These are phyloP conservation scores for Blattamonas nauphoetae DNA, from an alignment of 78 protist species.

Conservation along the genomic window DNA sequence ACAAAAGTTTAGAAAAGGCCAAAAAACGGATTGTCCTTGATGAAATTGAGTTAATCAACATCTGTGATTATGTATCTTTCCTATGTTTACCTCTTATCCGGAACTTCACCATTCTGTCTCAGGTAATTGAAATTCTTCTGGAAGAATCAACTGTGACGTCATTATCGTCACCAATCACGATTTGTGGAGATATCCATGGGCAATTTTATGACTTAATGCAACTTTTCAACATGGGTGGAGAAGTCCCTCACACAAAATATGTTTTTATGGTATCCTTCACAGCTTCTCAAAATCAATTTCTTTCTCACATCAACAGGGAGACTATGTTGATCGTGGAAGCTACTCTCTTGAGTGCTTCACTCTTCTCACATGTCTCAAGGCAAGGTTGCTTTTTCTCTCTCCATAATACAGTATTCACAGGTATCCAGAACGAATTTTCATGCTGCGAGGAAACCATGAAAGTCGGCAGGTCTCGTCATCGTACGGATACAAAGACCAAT, in stretches of 20 bases:
- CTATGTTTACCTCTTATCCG: background rate
- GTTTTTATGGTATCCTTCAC: conserved; percentile 75
- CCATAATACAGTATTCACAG: conserved; percentile 14
- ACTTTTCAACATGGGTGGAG: conserved; percentile 82
- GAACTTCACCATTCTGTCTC: background rate
- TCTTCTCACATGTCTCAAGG: conserved; percentile 71
- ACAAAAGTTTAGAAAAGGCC: background rate
- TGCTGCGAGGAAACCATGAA: conserved; percentile 95
- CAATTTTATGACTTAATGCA: conserved; percentile 88
- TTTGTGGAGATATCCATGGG: conserved; percentile 94
- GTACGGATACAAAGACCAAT: conserved; percentile 95
- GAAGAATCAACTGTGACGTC: conserved; percentile 89
- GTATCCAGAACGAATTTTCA: conserved; percentile 71
- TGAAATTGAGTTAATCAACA: background rate
- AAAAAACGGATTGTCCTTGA: background rate
- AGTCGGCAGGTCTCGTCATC: conserved; percentile 86
- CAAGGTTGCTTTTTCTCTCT: conserved; percentile 41
- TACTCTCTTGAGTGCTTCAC: conserved; percentile 88
- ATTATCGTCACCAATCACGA: conserved; percentile 85
- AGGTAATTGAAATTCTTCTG: conserved; percentile 53
- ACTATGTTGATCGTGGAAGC: conserved; percentile 94
- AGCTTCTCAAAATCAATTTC: background rate
- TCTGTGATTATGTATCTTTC: background rate
- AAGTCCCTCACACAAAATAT: conserved; percentile 77
- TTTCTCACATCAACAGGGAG: conserved; percentile 65